phyloP scores from a whole-genome alignment of 2,329 filamentous ascomycete genomes.

The Allantophomopsis cytisporea region DNA sequence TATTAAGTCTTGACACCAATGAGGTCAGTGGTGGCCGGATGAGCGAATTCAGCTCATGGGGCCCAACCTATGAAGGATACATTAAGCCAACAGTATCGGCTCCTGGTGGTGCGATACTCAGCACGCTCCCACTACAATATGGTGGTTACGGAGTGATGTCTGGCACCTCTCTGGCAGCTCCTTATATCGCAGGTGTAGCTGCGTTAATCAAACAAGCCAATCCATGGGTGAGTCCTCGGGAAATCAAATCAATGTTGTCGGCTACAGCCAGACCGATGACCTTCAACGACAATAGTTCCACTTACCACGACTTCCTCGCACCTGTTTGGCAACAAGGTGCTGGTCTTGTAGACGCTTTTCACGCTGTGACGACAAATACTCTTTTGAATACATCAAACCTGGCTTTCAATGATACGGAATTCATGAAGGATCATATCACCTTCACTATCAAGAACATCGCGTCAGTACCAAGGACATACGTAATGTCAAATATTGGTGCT shows the following conservation, averaged over 20 bases:
- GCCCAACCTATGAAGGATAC: constrained; percentile 43
- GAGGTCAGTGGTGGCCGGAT: no score
- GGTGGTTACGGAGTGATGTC: constrained; percentile 36
- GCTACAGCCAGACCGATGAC: no score
- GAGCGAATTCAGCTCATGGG: constrained; percentile 42
- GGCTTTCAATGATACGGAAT: constrained; percentile 54
- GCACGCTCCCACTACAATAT: constrained; percentile 33
- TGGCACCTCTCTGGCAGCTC: constrained; percentile 47
- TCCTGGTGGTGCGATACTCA: constrained; percentile 42
- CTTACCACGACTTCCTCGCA: constrained; percentile 20
- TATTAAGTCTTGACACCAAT: no score
- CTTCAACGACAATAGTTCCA: neutral
- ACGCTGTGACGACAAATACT: constrained; percentile 39
- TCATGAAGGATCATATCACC: neutral
- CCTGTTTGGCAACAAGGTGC: constrained; percentile 47
- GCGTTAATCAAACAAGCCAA: no score
- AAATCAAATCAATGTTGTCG: no score
- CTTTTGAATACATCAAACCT: constrained; percentile 41
- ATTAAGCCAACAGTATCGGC: constrained; percentile 40
- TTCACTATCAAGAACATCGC: neutral
- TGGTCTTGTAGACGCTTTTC: constrained; percentile 44
- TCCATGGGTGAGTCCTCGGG: no score
- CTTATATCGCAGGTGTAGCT: no score
- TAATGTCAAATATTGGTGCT: neutral
- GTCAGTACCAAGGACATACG: neutral